Base-by-base conservation (phyloP, 345 rosid genomes). In the Dipteronia sinensis region DNA sequence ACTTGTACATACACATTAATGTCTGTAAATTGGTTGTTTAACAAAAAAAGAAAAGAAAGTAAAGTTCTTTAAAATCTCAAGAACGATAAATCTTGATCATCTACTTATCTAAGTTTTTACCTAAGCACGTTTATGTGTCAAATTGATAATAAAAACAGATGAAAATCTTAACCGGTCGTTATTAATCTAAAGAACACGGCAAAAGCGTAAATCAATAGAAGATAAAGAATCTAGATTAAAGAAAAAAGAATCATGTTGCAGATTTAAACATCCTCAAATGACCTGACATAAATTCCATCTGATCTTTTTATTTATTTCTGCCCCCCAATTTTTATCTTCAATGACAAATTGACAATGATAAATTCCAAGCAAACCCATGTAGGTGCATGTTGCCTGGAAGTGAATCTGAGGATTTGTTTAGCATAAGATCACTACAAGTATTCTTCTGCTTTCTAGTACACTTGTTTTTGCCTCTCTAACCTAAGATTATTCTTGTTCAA, bases 281-380 rank as follows among this genome's bases (percentile, higher is more conserved):
- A 55, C 0, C 76, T 22, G 58, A 47, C 77, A 62, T 10, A 23
- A 73, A 62, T 25, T 38, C 69, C 55, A 53, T 44, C 13, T 2
- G 31, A 15, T 75, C 22, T 53, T 20, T 44, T 46, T 42, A 7
- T 42, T 42, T 42, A 1, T 42, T 9, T 42, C 10, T 8, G 5
- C 0, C 3, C 49, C 49, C 13, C 49, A 2, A 9, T 27, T 59
- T 59, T 59, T 59, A 59, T 59, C 27, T n/a, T 59, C 5, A 20
- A 59, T 40, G 51, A 67, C 11, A 67, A 67, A 20, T 20, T 40
- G 51, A 67, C 11, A 67, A 67, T 4, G 4, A 34, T 34, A 34
- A 67, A 56, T 42, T 19, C 29, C 69, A 78, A 69, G 71, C 87
- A 84, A 76, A 64, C 51, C 78, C 87, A 82, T 78, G 89, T 83